Base-by-base conservation (phyloP, 768 basidiomycete genomes). In the Mycena pura region DNA sequence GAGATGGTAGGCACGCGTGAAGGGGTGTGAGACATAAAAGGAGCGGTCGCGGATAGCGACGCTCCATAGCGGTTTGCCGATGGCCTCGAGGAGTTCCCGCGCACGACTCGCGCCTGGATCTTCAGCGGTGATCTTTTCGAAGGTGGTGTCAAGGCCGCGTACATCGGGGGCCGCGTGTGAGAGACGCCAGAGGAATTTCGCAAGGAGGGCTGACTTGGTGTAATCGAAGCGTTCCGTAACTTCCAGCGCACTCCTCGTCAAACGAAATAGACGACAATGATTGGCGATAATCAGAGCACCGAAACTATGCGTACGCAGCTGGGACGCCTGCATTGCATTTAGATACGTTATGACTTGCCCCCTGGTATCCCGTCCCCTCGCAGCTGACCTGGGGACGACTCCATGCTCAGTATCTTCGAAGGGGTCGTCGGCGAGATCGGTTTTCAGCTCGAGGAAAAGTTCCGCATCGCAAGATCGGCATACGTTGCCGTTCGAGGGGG, bases 331-430 rank as follows among this genome's bases (percentile, higher is more conserved):
- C 14, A 58, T 58, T 1, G 61, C 64, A 55, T 66, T 63, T 1
- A 58, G 61, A 36, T 63, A 66, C 0, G 60, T 59, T 9, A 66
- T 46, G 9, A 66, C 34, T 41, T 66, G 64, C 5, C 64, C 61
- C 5, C 64, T 29, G 3, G 61, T 54, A 29, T 59, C 61, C 41
- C 57, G 45, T 9, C n/a, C 55, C 10, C 27, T 29, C 22, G 25
- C 28, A 27, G 50, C 24, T 29, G 1, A 5, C 9, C 17, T 50
- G 4, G 36, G 38, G 14, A 61, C n/a, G 31, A 22, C 40, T 19
- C 40, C 52, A 38, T 29, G 13, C 27, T 21, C 39, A 3, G 39
- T 36, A 21, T 57, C 47, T 17, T 19, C 39, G 21, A 66, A 66
- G 15, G 49, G 49, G 32, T 66, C 64, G 29, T 53, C 29, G 4